Evolutionary conservation across 106 monocot species (phyloP).

Genomic region (Dendrobium nobile): DNA sequence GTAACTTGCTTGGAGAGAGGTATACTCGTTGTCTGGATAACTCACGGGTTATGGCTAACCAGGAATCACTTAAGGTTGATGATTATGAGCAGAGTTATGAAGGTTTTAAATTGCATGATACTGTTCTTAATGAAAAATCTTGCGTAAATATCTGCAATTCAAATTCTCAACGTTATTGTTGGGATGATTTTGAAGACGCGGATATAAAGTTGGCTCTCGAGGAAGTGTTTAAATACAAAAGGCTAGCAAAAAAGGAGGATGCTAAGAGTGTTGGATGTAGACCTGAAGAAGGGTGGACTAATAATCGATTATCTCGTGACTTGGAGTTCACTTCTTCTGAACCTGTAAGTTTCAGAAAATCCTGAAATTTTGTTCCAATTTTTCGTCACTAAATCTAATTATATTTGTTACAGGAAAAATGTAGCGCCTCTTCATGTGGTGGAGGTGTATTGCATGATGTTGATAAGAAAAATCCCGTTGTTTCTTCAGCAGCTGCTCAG

Average conservation of each 20-base stretch:
- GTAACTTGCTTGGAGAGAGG: constrained; percentile 61
- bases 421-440: constrained; percentile 7
- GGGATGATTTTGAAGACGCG: constrained; percentile 85
- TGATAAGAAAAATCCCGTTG: constrained; percentile 5
- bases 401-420: constrained; percentile 16
- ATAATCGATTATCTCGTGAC: constrained; percentile 10
- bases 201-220: constrained; percentile 61
- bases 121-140: constrained; percentile 10
- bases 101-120: not conserved
- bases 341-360: constrained; percentile 21
- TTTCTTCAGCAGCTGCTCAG: constrained; percentile 9
- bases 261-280: constrained; percentile 18
- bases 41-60: constrained; percentile 8
- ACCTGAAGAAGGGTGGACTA: constrained; percentile 24
- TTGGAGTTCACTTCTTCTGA: constrained; percentile 15
- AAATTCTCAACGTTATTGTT: constrained; percentile 18
- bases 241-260: constrained; percentile 33
- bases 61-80: not conserved
- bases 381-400: not conserved
- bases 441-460: constrained; percentile 9
- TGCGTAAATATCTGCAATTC: constrained; percentile 8
- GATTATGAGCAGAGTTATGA: constrained; percentile 1
- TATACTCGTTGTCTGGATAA: constrained; percentile 32
- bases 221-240: constrained; percentile 64
- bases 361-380: not conserved